phyloP scores from a whole-genome alignment of 495 filamentous ascomycete genomes.

The Penicillium herquei region DNA sequence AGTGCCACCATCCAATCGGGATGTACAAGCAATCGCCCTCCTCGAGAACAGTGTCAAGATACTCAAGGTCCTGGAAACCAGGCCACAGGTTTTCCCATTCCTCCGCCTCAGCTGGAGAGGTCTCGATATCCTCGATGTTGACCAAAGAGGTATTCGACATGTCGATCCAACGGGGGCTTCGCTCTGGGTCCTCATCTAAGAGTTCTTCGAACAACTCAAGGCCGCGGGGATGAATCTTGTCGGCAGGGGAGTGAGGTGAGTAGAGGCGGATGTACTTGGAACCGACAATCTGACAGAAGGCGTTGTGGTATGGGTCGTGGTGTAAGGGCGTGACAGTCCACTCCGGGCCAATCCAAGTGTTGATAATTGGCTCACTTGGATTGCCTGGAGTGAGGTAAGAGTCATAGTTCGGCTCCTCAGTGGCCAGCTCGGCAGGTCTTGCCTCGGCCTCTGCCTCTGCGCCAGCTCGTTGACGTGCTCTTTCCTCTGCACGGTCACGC shows the following conservation, averaged over 20 bases:
- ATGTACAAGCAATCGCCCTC: slow-evolving; percentile 89
- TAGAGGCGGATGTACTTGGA: slow-evolving; percentile 90
- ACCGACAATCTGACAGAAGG: slow-evolving; percentile 87
- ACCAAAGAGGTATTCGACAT: slow-evolving; percentile 88
- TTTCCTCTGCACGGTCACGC: slow-evolving; percentile 22
- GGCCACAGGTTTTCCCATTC: slow-evolving; percentile 56
- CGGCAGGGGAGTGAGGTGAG: slow-evolving; percentile 57
- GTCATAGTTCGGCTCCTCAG: neutral
- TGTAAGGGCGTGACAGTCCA: slow-evolving; percentile 90
- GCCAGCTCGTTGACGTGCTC: too few relatives aligned
- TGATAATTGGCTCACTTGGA: slow-evolving; percentile 50
- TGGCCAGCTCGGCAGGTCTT: too few relatives aligned
- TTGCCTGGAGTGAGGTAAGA: slow-evolving; percentile 10
- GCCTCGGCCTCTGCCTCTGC: too few relatives aligned
- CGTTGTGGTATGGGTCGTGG: slow-evolving; percentile 91
- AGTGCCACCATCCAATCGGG: slow-evolving; percentile 98
- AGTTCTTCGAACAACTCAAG: slow-evolving; percentile 52
- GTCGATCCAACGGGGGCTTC: slow-evolving; percentile 54
- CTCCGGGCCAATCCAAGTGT: slow-evolving; percentile 90
- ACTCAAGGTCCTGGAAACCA: slow-evolving; percentile 57
- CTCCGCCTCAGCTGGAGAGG: slow-evolving; percentile 43
- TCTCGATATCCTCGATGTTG: slow-evolving; percentile 61
- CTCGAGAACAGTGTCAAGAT: slow-evolving; percentile 74
- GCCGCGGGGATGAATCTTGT: slow-evolving; percentile 63
- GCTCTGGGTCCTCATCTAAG: slow-evolving; percentile 14